Base-by-base conservation (phyloP, 345 rosid species). In the Eucalyptus curtisii region DNA sequence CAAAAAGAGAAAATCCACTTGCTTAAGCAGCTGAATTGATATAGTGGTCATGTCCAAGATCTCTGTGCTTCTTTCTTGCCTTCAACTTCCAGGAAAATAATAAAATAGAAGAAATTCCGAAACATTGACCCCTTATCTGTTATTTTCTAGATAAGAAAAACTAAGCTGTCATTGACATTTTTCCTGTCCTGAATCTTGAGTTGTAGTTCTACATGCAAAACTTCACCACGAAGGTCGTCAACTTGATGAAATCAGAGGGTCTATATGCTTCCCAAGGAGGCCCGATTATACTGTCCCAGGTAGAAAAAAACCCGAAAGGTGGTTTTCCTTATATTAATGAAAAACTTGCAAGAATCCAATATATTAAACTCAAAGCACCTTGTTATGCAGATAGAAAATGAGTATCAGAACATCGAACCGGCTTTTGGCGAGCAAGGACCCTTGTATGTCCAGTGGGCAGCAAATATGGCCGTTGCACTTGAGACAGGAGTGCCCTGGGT, bases 201-300 rank as follows among this genome's bases (percentile, higher is more conserved):
- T 64, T 88, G 89, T 68, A 95, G 96, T 93, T 86, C 86, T 92
- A 93, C 92, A 96, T 96, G 99, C 93, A 90, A 90, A 95, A 90
- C 68, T 97, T 96, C 88, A 95, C 97, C 0, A 89, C 92, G 48
- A 95, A 95, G 86, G 93, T 97, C 53, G 97, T 96, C 84, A 90
- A 91, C 89, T 71, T 98, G 95, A 94, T 98, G 98, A 94, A 96
- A 87, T 93, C 97, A 8, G 95, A 97, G 88, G 92, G 93, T 13
- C 90, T 98, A 80, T 98, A 91, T 90, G 99, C 99, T 91, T 95
- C 98, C 5, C 99, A 95, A 68, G 97, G 99, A 81, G 99, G 99
- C 76, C 99, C 99, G n/a, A 95, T 97, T 66, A 97, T 98, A 90
- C 91, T 98, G 8, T 97, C 99, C 27, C 99, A 97, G 99, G 98